Percentiles rank a stretch among this genome's conserved stretches.
phyloP scores from a whole-genome alignment of 2,329 filamentous ascomycete genomes.

The Sporothrix dimorphospora region DNA sequence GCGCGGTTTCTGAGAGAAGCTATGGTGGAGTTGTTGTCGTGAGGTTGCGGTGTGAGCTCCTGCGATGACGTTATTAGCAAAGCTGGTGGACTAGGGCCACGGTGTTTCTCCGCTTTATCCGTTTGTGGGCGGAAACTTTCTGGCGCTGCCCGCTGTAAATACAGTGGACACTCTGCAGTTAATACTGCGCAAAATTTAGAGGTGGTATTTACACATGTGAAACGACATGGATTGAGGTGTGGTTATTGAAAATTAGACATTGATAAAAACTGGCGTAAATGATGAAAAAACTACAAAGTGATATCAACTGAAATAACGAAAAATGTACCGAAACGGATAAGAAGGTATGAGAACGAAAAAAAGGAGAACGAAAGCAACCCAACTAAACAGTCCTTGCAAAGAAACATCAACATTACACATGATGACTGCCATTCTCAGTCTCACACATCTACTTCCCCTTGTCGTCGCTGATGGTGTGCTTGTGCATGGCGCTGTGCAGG shows the following conservation, averaged over 20 bases:
- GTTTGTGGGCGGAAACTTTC: neutral
- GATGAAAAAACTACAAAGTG: neutral
- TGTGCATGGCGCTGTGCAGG: conserved; percentile 26
- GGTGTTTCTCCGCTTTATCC: neutral
- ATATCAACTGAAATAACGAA: neutral
- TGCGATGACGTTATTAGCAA: conserved; percentile 15
- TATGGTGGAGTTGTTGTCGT: neutral
- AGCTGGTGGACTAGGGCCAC: neutral
- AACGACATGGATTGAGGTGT: neutral
- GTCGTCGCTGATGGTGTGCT: neutral
- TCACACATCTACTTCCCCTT: neutral
- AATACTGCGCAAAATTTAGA: neutral
- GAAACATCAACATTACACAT: neutral
- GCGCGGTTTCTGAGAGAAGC: neutral
- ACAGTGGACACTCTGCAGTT: neutral
- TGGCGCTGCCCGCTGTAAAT: neutral
- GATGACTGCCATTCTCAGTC: neutral
- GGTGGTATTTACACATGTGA: neutral
- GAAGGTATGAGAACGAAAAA: neutral
- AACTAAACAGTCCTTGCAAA: too few relatives aligned
- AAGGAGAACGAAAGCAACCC: neutral
- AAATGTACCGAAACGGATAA: neutral
- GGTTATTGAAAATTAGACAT: neutral
- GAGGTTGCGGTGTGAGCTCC: neutral
- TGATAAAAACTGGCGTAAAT: neutral